Evolutionary conservation across 108 stramenopile species (phyloP).

Genomic region (Heterococcus sp.): DNA sequence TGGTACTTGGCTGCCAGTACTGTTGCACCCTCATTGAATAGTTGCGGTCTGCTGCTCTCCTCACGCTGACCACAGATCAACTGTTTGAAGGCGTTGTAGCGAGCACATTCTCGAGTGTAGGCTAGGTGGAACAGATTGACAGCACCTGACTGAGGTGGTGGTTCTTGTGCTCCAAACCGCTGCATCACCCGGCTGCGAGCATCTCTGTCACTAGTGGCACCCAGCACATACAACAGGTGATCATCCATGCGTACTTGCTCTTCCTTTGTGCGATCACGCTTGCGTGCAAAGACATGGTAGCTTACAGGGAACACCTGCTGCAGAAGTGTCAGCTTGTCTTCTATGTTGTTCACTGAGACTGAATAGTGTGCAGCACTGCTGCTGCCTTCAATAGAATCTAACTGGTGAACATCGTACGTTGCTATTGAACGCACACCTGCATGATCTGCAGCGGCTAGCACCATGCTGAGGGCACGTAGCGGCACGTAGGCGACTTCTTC

Average conservation of each 20-base stretch:
- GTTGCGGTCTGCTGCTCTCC: too few relatives aligned
- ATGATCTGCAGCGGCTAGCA: slow-evolving; percentile 3
- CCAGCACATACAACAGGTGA: slow-evolving; percentile 6
- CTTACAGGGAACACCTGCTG: background rate
- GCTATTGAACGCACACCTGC: background rate
- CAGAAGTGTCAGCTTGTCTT: background rate
- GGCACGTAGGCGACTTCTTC: slow-evolving; percentile 4
- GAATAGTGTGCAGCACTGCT: slow-evolving; percentile 4
- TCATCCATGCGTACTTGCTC: slow-evolving; percentile 4
- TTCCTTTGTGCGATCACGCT: slow-evolving; percentile 13
- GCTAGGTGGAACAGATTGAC: slow-evolving; percentile 7
- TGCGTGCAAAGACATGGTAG: slow-evolving; percentile 10
- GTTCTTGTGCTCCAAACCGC: slow-evolving; percentile 1
- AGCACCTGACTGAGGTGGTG: too few relatives aligned
- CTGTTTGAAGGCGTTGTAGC: slow-evolving; percentile 4
- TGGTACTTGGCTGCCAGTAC: too few relatives aligned
- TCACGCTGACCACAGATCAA: too few relatives aligned
- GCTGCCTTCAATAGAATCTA: slow-evolving; percentile 2
- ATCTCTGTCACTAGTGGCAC: background rate
- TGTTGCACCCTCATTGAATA: too few relatives aligned
- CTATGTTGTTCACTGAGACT: too few relatives aligned
- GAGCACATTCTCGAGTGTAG: slow-evolving; percentile 10
- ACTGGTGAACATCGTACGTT: slow-evolving; percentile 6
- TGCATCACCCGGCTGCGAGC: slow-evolving; percentile 4
- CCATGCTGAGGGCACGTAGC: slow-evolving; percentile 5